Evolutionary conservation across 1,284 basidiomycete genomes (phyloP), one percentile per base, ranked within the genome.

Genomic region (Pseudozyma pruni): DNA sequence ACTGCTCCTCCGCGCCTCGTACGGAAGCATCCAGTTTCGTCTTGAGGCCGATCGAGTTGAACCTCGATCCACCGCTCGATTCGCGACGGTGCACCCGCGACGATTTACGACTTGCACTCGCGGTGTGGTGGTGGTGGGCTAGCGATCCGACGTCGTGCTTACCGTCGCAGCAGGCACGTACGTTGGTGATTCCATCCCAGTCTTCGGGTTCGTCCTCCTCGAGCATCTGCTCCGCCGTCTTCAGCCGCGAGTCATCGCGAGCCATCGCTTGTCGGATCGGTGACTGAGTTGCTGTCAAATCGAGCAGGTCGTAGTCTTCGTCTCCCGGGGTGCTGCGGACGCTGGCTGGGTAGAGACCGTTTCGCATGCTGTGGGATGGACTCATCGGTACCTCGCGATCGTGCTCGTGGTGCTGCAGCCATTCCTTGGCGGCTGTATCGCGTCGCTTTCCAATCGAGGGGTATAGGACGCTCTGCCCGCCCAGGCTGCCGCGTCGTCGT

Each of bases 361-460:
- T 35, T 5, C 62, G 53, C 8, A 67, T 4, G 46, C 69, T 72
- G 43, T 43, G 38, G 35, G 43, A 61, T 5, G 70, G 70, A 19
- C 64, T 64, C 63, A 68, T 69, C 23, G 60, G 45, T 4, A 60
- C 39, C 31, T 72, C 58, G 7, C 69, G 69, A n/a, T 71, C 62
- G 50, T 61, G 48, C 42, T 73, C 73, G 63, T 62, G 56, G 56
- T 74, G 68, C 45, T 72, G 57, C 45, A 94, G 85, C 76, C 93
- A 96, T 78, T 94, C 93, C 8, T 90, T 88, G 0, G 94, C 94
- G 0, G 92, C 90, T 2, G 93, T 95, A 10, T 92, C 92, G 2
- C 89, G 87, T 11, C 92, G 89, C 80, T 94, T 94, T 67, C 90
- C 87, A 37, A 91, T 73, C 14, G 69, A 72, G 20, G 69, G 62